Base-by-base conservation (phyloP, 148 eudicot genomes). In the Oxyria digyna region DNA sequence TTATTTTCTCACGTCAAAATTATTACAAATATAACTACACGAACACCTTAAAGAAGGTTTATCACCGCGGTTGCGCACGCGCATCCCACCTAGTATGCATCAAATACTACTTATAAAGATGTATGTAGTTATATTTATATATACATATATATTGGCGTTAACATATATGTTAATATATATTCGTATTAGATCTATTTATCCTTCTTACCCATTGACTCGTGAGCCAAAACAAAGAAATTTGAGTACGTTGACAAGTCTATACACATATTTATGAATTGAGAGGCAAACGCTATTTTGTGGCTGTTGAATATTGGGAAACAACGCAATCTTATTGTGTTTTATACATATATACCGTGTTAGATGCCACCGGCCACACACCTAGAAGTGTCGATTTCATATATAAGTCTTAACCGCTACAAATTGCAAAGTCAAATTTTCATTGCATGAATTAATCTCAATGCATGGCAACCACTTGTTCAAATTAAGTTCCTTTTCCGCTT, bases 391-490 rank as follows among this genome's bases (percentile, higher is more conserved):
- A 52, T 24, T 13, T 52, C 62, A 52, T 49, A 10, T n/a, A n/a
- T n/a, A n/a, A 49, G 2, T 21, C 10, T 21, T 49, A 49, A 49
- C 55, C 20, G 20, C 55, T 49, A 49, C 57, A 20, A 49, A 6
- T 52, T 52, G 62, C 29, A 52, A 52, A 52, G 62, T 52, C 62
- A 52, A 52, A 15, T 52, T 52, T 31, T 14, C 17, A 52, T 52
- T 52, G 52, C 29, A 52, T 3, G 62, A 52, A 38, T 38, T 38
- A 38, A 24, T 24, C 62, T 52, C 31, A 52, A 23, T 52, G 29
- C 62, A 52, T 23, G 62, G 62, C 62, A 52, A 52, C 62, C 62
- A 52, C 62, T 52, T 52, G 31, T 52, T 38, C 41, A 38, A 38
- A 38, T 4, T 24, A 49, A 49, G 20, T 52, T 4, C 14, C 31